Evolutionary conservation across 208 protist genomes (phyloP), one percentile per base, ranked within the genome.

Genomic region (Acanthamoeba triangularis): DNA sequence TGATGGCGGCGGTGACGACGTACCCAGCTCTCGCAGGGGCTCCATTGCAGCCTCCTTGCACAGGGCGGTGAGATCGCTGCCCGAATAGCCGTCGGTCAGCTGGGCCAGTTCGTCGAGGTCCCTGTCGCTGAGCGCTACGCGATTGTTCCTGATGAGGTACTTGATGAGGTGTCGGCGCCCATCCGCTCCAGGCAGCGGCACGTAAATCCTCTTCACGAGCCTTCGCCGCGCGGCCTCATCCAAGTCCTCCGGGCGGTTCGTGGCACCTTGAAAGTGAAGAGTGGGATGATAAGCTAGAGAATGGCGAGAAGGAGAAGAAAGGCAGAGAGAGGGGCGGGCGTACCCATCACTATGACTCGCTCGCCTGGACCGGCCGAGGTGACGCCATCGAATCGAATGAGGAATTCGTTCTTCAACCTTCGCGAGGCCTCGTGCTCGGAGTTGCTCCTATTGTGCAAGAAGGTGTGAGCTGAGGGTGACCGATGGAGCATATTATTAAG

Each of bases 371-470:
- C 33, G n/a, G 93, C 72, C 8, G 93, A 76, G 8, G 82, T 88
- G n/a, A 95, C 61, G 8, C 84, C 97, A 69, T 99, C 95, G 98
- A 95, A 49, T 94, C 99, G 98, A 30, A 99, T 90, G 30, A 99
- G 96, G 90, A 99, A 98, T 82, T 99, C 99, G 0, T 98, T 99
- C 96, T 99, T 99, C 61, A 99, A 91, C 25, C 99, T 90, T 28
- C 99, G 76, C 8, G 97, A 97, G 0, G 98, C 96, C 54, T 99
- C 99, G 94, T 99, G 96, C 93, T 99, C 99, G 35, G 94, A 90
- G 37, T 98, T 97, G 82, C 98, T 98, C 59, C 99, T 90, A 3
- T 23, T 11, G 16, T 30, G 14, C 13, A 33, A 11, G n/a, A 20
- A 28, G 16, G 18, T 1, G 56, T 28, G 10, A 90, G 54, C 47